Percentiles rank a stretch among this genome's conserved stretches.
phyloP scores from a whole-genome alignment of 306 rosid genomes.

The Dalbergia cochinchinensis region DNA sequence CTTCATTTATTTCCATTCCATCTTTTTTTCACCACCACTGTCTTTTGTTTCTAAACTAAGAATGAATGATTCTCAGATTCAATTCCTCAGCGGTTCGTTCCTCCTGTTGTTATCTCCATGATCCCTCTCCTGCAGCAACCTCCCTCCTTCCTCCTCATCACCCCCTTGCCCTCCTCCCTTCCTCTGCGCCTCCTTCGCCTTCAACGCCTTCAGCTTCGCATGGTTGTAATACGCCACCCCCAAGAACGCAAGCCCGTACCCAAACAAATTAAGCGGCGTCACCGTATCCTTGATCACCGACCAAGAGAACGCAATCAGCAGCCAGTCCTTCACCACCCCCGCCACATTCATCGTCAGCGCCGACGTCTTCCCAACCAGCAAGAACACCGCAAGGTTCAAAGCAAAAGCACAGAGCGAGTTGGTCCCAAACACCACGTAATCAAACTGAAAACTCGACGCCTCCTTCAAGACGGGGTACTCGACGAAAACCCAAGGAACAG shows the following conservation, averaged over 20 bases:
- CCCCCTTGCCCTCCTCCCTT: conserved; percentile 49
- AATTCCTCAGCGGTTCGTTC: conserved; percentile 53
- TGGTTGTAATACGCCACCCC: conserved; percentile 90
- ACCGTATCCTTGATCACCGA: conserved; percentile 88
- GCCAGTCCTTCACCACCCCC: conserved; percentile 92
- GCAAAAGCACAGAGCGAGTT: conserved; percentile 87
- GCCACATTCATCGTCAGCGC: conserved; percentile 96
- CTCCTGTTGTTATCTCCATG: conserved; percentile 67
- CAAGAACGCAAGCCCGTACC: conserved; percentile 81
- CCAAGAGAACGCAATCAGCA: conserved; percentile 88
- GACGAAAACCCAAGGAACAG: conserved; percentile 77
- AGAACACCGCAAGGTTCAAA: conserved; percentile 79
- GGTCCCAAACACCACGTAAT: conserved; percentile 73
- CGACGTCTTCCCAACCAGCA: conserved; percentile 87
- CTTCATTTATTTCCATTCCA: neutral
- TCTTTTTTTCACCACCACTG: neutral
- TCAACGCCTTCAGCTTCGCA: conserved; percentile 77
- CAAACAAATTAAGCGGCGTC: conserved; percentile 81
- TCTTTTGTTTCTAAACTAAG: conserved; percentile 18
- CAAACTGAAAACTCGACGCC: conserved; percentile 67
- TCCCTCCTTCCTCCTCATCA: conserved; percentile 73
- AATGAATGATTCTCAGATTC: neutral
- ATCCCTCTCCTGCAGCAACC: conserved; percentile 76
- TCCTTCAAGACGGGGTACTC: conserved; percentile 74
- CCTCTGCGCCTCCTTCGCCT: conserved; percentile 86